Evolutionary conservation across 1,139 yeast genomes (phyloP), one percentile per base, ranked within the genome.

Genomic region (Tardiomyces blankii): DNA sequence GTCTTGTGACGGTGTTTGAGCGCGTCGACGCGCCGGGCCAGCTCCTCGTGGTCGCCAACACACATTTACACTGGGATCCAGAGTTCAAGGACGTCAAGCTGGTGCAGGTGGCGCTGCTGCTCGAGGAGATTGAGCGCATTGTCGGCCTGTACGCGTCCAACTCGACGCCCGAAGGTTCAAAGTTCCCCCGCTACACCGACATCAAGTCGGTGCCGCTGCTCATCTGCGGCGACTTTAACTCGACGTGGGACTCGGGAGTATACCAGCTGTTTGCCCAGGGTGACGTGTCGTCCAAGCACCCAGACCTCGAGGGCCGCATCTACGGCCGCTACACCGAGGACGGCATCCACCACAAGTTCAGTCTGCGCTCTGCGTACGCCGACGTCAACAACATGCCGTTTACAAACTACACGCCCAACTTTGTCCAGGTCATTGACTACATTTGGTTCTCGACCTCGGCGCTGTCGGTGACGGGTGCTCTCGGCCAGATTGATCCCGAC

Each of bases 61-160:
- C 98, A 0, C 99, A 93, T 72, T 77, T 91, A 64, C 96, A 89
- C 64, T 93, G 98, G 97, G 97, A 91, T 68, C 98, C 98, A 9
- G 88, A 87, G 43, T 86, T 80, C 62, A 86, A 87, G 62, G 99
- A 93, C 68, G 99, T 93, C 49, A 93, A 93, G 66, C 78, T 96
- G 8, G 82, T 93, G 66, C 98, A 93, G 70, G 91, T 86, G 46
- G 96, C 96, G 42, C 82, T 91, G 42, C 70, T 93, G 53, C 69
- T 93, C 61, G 97, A 91, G 60, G 96, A 91, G 64, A 67, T 91
- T 58, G 93, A 87, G 60, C 68, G 67, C 2, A 64, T 82, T 40
- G 66, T 78, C 45, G 76, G 75, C 59, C 80, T 75, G 52, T 71
- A 75, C 48, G 74, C 73, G 43, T 65, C 72, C 42, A 69, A 68